Percentiles rank a stretch among this genome's conserved stretches.
Evolutionary conservation across 345 rosid genomes (phyloP).

Genomic region (Salix udensis): DNA sequence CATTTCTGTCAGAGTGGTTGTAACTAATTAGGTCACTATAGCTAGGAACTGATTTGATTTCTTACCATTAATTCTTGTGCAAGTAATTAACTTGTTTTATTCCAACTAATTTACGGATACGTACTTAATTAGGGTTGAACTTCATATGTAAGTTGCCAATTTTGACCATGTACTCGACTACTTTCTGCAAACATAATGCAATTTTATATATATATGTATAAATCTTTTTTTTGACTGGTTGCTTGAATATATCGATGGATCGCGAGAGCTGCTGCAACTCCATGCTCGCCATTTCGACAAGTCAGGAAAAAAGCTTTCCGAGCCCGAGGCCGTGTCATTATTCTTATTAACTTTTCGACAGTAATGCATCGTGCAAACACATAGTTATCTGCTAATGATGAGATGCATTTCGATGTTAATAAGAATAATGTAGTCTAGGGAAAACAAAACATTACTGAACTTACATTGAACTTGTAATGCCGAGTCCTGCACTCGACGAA

Average conservation of each 20-base stretch:
- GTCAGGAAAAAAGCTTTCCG: neutral
- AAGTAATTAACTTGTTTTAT: no score
- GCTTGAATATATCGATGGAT: neutral
- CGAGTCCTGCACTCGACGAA: conserved; percentile 34
- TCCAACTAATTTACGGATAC: neutral
- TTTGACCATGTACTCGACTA: neutral
- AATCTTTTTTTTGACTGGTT: neutral
- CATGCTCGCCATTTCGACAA: neutral
- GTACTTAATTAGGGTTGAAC: neutral
- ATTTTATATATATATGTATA: no score
- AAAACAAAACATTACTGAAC: neutral
- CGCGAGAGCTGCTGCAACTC: neutral
- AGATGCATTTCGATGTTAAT: neutral
- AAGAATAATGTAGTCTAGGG: neutral
- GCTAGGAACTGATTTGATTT: neutral
- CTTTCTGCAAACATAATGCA: neutral
- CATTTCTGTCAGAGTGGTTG: neutral
- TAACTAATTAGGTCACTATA: neutral
- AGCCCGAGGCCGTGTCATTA: neutral
- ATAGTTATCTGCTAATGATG: neutral
- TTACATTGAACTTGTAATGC: conserved; percentile 39
- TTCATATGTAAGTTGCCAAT: neutral
- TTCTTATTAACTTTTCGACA: no score
- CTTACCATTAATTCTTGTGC: neutral
- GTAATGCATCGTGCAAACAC: neutral